A percentile compares a stretch with the other conserved stretches of the same genome.
These are phyloP conservation scores for Dujonia santamariae DNA, from an alignment of 1,139 yeast genomes.

Conservation along the genomic window DNA sequence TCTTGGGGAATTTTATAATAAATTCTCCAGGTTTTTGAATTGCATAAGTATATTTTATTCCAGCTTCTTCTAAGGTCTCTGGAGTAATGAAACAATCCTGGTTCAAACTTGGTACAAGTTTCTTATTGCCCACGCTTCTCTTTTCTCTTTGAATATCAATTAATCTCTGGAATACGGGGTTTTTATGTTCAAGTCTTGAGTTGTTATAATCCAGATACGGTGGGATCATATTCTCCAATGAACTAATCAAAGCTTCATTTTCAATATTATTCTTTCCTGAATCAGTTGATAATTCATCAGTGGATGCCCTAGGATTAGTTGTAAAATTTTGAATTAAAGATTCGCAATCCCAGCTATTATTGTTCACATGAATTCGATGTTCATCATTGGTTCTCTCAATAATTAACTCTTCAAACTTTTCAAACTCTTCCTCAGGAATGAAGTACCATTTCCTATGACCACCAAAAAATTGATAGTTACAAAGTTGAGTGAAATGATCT, in stretches of 20 bases:
- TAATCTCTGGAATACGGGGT: conserved; percentile 23
- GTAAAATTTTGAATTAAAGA: conserved; percentile 16
- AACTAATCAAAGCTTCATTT: conserved; percentile 23
- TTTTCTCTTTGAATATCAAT: conserved; percentile 16
- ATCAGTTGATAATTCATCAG: conserved; percentile 8
- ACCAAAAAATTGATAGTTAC: conserved; percentile 70
- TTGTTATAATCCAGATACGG: conserved; percentile 20
- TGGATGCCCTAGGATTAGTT: conserved; percentile 1
- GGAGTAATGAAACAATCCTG: conserved; percentile 51
- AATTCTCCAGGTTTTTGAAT: conserved; percentile 61
- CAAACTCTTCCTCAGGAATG: conserved; percentile 66
- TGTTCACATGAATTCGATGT: conserved; percentile 21
- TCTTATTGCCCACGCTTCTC: conserved; percentile 2
- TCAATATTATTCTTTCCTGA: conserved; percentile 17
- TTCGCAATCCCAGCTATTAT: conserved; percentile 19
- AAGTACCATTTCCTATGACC: conserved; percentile 77
- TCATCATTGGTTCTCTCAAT: conserved; percentile 14
- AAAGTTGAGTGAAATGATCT: conserved; percentile 68
- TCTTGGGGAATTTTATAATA: conserved; percentile 54
- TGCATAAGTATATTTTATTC: conserved; percentile 45
- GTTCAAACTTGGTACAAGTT: conserved; percentile 18
- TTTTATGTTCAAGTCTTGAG: conserved; percentile 22
- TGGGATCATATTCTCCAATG: conserved; percentile 30
- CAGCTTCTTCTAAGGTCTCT: conserved; percentile 37
- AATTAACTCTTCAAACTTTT: conserved; percentile 53